phyloP scores from a whole-genome alignment of 331 rosid species.

The Quercus phellos region DNA sequence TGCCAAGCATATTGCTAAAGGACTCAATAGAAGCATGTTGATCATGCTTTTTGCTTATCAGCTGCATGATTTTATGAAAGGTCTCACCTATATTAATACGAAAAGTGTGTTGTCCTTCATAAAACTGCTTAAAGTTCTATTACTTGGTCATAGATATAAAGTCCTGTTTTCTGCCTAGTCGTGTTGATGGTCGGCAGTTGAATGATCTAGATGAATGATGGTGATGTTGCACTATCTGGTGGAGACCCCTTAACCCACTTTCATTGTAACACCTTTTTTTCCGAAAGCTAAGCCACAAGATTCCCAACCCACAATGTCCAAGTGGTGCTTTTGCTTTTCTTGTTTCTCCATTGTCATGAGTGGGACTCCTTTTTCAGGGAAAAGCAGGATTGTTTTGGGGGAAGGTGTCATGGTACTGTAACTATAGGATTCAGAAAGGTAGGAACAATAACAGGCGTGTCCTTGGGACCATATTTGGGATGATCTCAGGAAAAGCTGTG shows the following conservation, averaged over 20 bases:
- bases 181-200: too few species aligned
- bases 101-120: not conserved
- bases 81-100: not conserved
- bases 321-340: slow-evolving; percentile 36
- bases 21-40: not conserved
- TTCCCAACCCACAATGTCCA: slow-evolving; percentile 23
- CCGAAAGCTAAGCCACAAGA: slow-evolving; percentile 15
- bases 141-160: too few species aligned
- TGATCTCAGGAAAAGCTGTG: too few species aligned
- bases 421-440: too few species aligned
- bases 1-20: too few species aligned
- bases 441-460: too few species aligned
- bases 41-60: not conserved
- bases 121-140: too few species aligned
- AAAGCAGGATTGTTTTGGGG: slow-evolving; percentile 18
- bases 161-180: too few species aligned
- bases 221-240: slow-evolving; percentile 17
- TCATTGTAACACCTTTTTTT: slow-evolving; percentile 26
- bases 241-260: slow-evolving; percentile 39
- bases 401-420: not conserved
- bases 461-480: too few species aligned
- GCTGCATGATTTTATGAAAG: not conserved
- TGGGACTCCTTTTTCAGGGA: slow-evolving; percentile 28
- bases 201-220: not conserved
- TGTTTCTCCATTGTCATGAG: slow-evolving; percentile 22